Conservation (phyloP, 2,329 filamentous ascomycete genomes). For the Fusarium agapanthi region DNA sequence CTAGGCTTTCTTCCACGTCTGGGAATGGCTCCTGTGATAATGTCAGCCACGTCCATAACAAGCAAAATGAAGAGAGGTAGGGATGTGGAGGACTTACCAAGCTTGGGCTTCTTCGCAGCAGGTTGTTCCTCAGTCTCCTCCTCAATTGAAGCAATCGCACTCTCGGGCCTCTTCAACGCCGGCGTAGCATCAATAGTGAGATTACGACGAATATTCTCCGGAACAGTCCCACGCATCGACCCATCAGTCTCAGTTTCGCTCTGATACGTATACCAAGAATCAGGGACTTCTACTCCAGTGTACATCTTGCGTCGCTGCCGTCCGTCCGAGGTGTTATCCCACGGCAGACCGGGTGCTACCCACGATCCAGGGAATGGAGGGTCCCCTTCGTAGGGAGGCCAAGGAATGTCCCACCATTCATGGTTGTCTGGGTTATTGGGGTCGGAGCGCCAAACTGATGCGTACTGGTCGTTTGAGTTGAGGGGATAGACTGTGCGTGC, state of each 20-base stretch:
- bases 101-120: conserved; percentile 23
- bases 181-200: conserved; percentile 1
- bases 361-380: conserved; percentile 37
- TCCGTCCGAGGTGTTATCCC: not conserved
- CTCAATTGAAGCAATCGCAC: not conserved
- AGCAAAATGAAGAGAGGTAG: no score
- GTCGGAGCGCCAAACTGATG: conserved; percentile 42
- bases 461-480: conserved; percentile 13
- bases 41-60: not conserved
- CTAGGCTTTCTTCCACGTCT: not conserved
- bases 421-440: conserved; percentile 45
- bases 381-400: conserved; percentile 39
- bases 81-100: not conserved
- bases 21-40: not conserved
- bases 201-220: conserved; percentile 17
- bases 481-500: conserved; percentile 44
- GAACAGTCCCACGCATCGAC: conserved; percentile 21
- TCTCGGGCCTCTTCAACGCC: not conserved
- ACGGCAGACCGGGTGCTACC: conserved; percentile 17
- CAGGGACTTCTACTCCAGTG: conserved; percentile 1
- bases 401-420: conserved; percentile 39
- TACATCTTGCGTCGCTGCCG: not conserved
- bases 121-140: conserved; percentile 5
- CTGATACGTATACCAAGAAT: conserved; percentile 31
- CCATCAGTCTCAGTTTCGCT: conserved; percentile 36